Conservation (phyloP, 2,329 filamentous ascomycete species). For the Waltergamsia citrina region DNA sequence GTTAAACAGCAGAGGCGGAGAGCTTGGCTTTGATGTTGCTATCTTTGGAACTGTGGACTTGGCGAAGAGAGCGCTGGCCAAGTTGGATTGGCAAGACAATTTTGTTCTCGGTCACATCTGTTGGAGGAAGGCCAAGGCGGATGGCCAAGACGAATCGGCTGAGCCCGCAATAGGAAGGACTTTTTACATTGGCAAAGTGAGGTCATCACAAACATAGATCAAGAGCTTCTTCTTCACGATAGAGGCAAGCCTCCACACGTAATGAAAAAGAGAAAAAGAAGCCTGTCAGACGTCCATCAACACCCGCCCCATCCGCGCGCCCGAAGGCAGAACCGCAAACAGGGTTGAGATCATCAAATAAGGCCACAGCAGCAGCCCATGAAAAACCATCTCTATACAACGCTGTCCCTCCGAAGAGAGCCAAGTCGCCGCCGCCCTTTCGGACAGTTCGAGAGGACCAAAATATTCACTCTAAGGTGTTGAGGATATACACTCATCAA, state of each 20-base stretch:
- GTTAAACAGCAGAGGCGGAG: too few species aligned
- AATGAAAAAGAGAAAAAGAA: constrained; percentile 48
- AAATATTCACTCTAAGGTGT: constrained; percentile 78
- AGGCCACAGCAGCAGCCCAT: constrained; percentile 5
- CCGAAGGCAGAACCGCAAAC: constrained; percentile 62
- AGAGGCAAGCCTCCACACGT: constrained; percentile 32
- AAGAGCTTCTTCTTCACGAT: constrained; percentile 40
- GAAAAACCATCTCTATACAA: constrained; percentile 68
- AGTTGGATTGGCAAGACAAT: too few species aligned
- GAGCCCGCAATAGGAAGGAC: too few species aligned
- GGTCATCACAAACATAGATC: neutral
- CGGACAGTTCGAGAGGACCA: constrained; percentile 50
- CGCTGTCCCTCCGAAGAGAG: constrained; percentile 12
- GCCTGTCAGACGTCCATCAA: constrained; percentile 86
- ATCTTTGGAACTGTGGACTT: too few species aligned
- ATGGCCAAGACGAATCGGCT: too few species aligned
- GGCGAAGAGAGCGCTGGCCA: too few species aligned
- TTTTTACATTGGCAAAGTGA: too few species aligned
- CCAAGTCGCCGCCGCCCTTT: constrained; percentile 45
- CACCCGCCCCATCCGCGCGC: constrained; percentile 70
- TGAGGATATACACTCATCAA: constrained; percentile 87
- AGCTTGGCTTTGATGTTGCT: too few species aligned
- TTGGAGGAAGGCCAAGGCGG: too few species aligned
- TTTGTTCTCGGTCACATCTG: too few species aligned
- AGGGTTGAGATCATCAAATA: constrained; percentile 84